A percentile compares a stretch with the other conserved stretches of the same genome.
Conservation (phyloP, 495 filamentous ascomycete genomes). For the Daldinia decipiens region DNA sequence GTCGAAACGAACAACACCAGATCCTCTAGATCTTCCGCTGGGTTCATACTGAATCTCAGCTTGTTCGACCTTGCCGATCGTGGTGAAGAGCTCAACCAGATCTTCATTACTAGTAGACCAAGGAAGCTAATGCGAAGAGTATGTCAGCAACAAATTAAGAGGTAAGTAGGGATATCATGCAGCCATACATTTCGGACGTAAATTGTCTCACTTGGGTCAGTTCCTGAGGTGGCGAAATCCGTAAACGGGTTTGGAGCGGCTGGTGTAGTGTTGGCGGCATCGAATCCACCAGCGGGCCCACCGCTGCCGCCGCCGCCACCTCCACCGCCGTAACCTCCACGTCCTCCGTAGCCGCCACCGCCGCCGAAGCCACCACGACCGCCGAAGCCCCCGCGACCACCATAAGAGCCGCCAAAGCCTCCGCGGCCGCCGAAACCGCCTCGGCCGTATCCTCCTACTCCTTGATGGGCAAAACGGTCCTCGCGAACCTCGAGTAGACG, state of each 20-base stretch:
- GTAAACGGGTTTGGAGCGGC: conserved; percentile 92
- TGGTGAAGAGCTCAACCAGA: conserved; percentile 93
- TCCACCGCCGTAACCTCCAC: conserved; percentile 54
- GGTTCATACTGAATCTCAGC: conserved; percentile 99
- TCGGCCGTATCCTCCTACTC: conserved; percentile 60
- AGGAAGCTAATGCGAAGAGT: conserved; percentile 71
- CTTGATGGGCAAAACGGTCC: conserved; percentile 86
- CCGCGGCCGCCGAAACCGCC: conserved; percentile 67
- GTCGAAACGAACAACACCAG: conserved; percentile 94
- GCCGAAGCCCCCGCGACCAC: conserved; percentile 67
- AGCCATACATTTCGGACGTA: conserved; percentile 95
- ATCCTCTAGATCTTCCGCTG: conserved; percentile 93
- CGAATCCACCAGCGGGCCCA: conserved; percentile 58
- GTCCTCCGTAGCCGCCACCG: conserved; percentile 49
- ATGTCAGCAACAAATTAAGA: conserved; percentile 38
- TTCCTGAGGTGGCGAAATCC: conserved; percentile 88
- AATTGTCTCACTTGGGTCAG: conserved; percentile 83
- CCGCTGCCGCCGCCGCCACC: conserved; percentile 47
- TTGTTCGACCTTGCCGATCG: conserved; percentile 96
- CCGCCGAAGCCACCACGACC: conserved; percentile 58
- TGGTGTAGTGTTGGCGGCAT: conserved; percentile 43
- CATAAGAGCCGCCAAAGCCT: conserved; percentile 65
- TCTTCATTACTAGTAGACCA: conserved; percentile 99
- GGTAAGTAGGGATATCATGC: conserved; percentile 1
- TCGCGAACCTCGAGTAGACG: conserved; percentile 93